Conservation (phyloP, 345 rosid species). For the Euclidium syriacum region DNA sequence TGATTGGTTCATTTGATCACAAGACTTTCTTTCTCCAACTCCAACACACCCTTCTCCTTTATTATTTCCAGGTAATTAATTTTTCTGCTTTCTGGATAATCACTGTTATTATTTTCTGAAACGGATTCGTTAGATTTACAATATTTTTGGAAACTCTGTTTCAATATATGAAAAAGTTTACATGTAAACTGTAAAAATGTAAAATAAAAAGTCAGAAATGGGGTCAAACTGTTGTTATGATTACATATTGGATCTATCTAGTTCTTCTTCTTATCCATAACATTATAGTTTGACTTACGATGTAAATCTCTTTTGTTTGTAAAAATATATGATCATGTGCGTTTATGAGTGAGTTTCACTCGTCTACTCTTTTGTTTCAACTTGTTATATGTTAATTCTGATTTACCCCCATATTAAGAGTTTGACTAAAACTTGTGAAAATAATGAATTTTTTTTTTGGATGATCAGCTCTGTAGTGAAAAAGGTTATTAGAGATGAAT, state of each 20-base stretch:
- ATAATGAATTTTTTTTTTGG: not conserved
- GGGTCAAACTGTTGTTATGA: not conserved
- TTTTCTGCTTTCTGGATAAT: not conserved
- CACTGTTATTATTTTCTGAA: not conserved
- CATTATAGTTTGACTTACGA: constrained; percentile 6
- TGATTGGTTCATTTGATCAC: not conserved
- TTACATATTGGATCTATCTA: constrained; percentile 14
- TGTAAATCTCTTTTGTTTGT: not conserved
- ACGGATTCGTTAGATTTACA: no score
- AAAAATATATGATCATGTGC: constrained; percentile 9
- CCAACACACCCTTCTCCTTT: not conserved
- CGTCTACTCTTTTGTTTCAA: constrained; percentile 8
- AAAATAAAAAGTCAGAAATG: not conserved
- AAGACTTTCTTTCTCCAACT: not conserved
- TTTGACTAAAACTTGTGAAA: not conserved
- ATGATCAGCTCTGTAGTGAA: constrained; percentile 1
- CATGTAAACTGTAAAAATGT: no score
- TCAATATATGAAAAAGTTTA: no score
- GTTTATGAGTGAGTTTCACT: constrained; percentile 20
- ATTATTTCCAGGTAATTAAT: not conserved
- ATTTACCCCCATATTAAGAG: constrained; percentile 1
- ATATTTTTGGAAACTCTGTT: no score
- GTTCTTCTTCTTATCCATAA: constrained; percentile 3
- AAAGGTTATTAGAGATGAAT: constrained; percentile 45
- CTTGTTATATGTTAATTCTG: constrained; percentile 8